Percentiles rank a stretch among this genome's conserved stretches.
Evolutionary conservation across 306 rosid genomes (phyloP).

Genomic region (Comarum palustre): DNA sequence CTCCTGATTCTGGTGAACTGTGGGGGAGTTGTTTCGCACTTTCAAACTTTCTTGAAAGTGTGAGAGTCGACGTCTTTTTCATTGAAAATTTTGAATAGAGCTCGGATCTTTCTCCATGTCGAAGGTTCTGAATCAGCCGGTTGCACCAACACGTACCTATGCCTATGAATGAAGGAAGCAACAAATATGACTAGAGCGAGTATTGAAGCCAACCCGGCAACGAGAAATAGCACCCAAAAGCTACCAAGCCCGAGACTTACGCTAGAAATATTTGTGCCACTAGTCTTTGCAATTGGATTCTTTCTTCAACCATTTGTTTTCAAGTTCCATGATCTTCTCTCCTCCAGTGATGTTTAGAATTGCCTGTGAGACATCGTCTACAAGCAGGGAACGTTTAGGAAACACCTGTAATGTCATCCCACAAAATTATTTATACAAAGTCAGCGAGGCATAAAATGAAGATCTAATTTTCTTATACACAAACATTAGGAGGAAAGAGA

Average conservation of each 20-base stretch:
- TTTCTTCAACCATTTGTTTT: slow-evolving; percentile 42
- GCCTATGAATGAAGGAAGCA: slow-evolving; percentile 30
- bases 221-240: slow-evolving; percentile 62
- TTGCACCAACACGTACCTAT: slow-evolving; percentile 28
- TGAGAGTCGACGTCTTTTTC: slow-evolving; percentile 11
- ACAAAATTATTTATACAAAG: not conserved
- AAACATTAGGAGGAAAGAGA: not conserved
- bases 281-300: slow-evolving; percentile 24
- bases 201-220: slow-evolving; percentile 39
- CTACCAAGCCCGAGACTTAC: slow-evolving; percentile 44
- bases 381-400: slow-evolving; percentile 48
- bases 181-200: slow-evolving; percentile 31
- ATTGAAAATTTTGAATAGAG: slow-evolving; percentile 22
- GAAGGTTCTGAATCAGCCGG: slow-evolving; percentile 14
- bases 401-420: slow-evolving; percentile 26
- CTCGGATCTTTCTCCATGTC: slow-evolving; percentile 30
- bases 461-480: not conserved
- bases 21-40: not conserved
- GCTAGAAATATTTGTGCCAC: slow-evolving; percentile 13
- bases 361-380: slow-evolving; percentile 55
- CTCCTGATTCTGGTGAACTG: no score
- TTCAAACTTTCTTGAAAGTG: not conserved
- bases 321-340: slow-evolving; percentile 46
- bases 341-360: slow-evolving; percentile 52
- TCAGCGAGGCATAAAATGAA: not conserved